These are phyloP conservation scores for Symmetrospora coprosmae DNA, from an alignment of 768 basidiomycete species.

Conservation along the genomic window DNA sequence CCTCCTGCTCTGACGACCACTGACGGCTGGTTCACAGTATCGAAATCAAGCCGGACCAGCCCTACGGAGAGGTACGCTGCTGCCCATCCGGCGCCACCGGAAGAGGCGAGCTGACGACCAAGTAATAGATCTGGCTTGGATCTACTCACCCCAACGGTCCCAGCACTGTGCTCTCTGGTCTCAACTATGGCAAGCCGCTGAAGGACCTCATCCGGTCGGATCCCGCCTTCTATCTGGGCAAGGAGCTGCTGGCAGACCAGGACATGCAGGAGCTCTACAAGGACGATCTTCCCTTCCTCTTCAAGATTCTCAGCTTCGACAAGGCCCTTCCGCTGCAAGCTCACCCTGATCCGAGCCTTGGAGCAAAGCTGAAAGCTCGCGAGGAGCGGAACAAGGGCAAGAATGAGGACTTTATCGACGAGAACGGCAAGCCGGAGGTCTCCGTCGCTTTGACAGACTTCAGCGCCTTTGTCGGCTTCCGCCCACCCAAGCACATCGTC, in stretches of 20 bases:
- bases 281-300: constrained; percentile 28
- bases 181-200: neutral
- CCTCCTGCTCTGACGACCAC: neutral
- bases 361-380: constrained; percentile 20
- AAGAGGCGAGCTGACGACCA: no score
- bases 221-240: constrained; percentile 23
- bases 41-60: constrained; percentile 16
- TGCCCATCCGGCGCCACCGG: neutral
- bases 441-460: neutral
- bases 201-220: constrained; percentile 17
- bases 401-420: constrained; percentile 27
- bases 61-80: constrained; percentile 10
- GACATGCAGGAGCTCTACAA: constrained; percentile 24
- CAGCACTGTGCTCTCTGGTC: neutral
- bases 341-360: constrained; percentile 16
- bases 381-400: constrained; percentile 20
- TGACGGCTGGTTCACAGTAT: neutral
- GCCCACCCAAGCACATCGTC: constrained; percentile 21
- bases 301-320: constrained; percentile 31
- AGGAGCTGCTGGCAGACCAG: constrained; percentile 21
- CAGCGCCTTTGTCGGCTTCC: constrained; percentile 29
- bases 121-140: neutral
- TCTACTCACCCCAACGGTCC: constrained; percentile 28
- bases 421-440: constrained; percentile 29
- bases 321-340: constrained; percentile 30